Evolutionary conservation across 2,329 filamentous ascomycete species (phyloP).

Genomic region (Fonsecaea multimorphosa): DNA sequence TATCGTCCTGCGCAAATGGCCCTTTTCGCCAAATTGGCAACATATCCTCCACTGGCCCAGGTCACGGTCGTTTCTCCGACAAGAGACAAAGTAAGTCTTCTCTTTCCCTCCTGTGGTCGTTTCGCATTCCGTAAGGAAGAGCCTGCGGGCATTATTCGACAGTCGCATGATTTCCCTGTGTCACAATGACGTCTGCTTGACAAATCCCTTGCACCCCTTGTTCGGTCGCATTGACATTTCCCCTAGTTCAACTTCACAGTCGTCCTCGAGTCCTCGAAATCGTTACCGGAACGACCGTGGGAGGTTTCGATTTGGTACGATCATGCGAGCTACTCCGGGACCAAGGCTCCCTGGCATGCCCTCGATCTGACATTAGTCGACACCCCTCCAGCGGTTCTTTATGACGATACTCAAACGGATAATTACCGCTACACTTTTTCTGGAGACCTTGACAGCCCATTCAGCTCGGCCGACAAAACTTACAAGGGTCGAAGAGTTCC

Average conservation of each 20-base stretch:
- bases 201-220: neutral
- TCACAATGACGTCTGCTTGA: slow-evolving; percentile 21
- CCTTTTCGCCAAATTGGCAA: slow-evolving; percentile 62
- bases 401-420: slow-evolving; percentile 37
- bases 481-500: slow-evolving; percentile 41
- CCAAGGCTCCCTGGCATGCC: slow-evolving; percentile 58
- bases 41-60: slow-evolving; percentile 76
- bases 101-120: neutral
- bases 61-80: slow-evolving; percentile 65
- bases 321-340: slow-evolving; percentile 55
- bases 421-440: slow-evolving; percentile 45
- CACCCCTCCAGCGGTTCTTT: slow-evolving; percentile 39
- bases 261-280: slow-evolving; percentile 68
- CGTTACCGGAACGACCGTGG: slow-evolving; percentile 65
- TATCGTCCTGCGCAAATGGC: slow-evolving; percentile 51
- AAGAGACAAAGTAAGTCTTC: slow-evolving; percentile 46
- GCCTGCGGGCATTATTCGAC: neutral
- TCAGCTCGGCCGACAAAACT: slow-evolving; percentile 28
- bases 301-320: slow-evolving; percentile 79
- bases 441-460: slow-evolving; percentile 38
- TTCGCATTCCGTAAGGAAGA: slow-evolving; percentile 17
- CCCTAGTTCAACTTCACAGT: slow-evolving; percentile 66
- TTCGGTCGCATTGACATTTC: slow-evolving; percentile 8
- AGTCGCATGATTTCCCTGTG: neutral
- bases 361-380: slow-evolving; percentile 58